Percentiles rank a stretch among this genome's conserved stretches.
These are phyloP conservation scores for Ogataea saltuana DNA, from an alignment of 805 yeast genomes.

Conservation along the genomic window DNA sequence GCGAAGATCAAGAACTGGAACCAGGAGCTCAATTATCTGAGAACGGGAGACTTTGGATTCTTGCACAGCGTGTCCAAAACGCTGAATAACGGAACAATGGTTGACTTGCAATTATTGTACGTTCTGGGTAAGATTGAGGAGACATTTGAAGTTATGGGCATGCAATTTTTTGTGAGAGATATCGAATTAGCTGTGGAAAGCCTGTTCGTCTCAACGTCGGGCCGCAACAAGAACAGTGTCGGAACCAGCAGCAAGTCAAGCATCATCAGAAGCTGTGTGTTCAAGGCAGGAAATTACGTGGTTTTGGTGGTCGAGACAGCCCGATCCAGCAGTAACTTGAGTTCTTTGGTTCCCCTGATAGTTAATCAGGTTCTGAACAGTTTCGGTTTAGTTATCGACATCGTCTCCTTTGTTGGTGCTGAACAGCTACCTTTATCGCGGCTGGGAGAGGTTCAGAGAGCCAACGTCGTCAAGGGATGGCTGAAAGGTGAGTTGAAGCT, in stretches of 20 bases:
- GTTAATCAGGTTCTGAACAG: slow-evolving; percentile 75
- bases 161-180: slow-evolving; percentile 88
- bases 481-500: slow-evolving; percentile 46
- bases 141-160: slow-evolving; percentile 87
- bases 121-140: slow-evolving; percentile 82
- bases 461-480: slow-evolving; percentile 60
- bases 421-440: slow-evolving; percentile 69
- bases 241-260: neutral
- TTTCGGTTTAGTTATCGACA: slow-evolving; percentile 81
- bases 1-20: slow-evolving; percentile 69
- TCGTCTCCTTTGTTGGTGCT: slow-evolving; percentile 73
- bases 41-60: slow-evolving; percentile 96
- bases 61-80: slow-evolving; percentile 65
- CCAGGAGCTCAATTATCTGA: slow-evolving; percentile 60
- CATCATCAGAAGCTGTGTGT: slow-evolving; percentile 46
- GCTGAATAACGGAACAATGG: slow-evolving; percentile 20
- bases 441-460: slow-evolving; percentile 75
- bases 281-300: slow-evolving; percentile 79
- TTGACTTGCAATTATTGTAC: slow-evolving; percentile 73
- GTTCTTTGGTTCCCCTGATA: slow-evolving; percentile 81
- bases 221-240: neutral
- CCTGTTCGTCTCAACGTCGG: neutral
- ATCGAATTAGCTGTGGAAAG: slow-evolving; percentile 68
- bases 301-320: slow-evolving; percentile 70
- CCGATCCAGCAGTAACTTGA: slow-evolving; percentile 46